Percentiles rank a stretch among this genome's conserved stretches.
Evolutionary conservation across 2,329 filamentous ascomycete species (phyloP).

Genomic region (Colletotrichum navitas): DNA sequence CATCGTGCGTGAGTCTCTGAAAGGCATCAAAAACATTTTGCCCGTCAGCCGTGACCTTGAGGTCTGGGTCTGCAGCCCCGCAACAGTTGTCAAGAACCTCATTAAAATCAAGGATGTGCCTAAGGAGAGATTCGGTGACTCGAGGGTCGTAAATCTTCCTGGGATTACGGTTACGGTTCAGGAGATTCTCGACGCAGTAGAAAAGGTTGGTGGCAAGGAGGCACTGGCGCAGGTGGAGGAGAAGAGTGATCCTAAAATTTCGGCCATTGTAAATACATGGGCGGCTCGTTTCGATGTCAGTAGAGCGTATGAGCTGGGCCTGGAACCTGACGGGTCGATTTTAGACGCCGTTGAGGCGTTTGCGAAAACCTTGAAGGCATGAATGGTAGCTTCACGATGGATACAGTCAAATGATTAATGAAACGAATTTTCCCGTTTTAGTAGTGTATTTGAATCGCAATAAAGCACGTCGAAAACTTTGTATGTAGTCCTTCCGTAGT

Average conservation of each 20-base stretch:
- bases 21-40: slow-evolving; percentile 59
- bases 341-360: slow-evolving; percentile 32
- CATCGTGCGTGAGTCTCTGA: slow-evolving; percentile 71
- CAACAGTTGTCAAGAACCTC: slow-evolving; percentile 59
- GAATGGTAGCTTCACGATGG: background rate
- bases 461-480: too few relatives aligned
- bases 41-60: slow-evolving; percentile 58
- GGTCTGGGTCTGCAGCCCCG: slow-evolving; percentile 64
- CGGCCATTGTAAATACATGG: slow-evolving; percentile 66
- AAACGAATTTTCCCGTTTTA: too few relatives aligned
- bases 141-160: slow-evolving; percentile 64
- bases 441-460: too few relatives aligned
- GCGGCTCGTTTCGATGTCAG: slow-evolving; percentile 63
- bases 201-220: slow-evolving; percentile 62
- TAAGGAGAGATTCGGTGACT: slow-evolving; percentile 54
- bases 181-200: slow-evolving; percentile 65
- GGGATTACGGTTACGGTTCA: slow-evolving; percentile 66
- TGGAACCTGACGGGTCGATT: slow-evolving; percentile 56
- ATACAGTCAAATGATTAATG: too few relatives aligned
- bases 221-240: slow-evolving; percentile 60
- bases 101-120: slow-evolving; percentile 58
- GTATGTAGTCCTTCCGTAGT: too few relatives aligned
- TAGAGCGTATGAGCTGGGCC: slow-evolving; percentile 66
- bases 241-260: slow-evolving; percentile 59
- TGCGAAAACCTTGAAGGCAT: slow-evolving; percentile 31